A percentile compares a stretch with the other conserved stretches of the same genome.
Conservation (phyloP, 192 early-diverging fungal species). For the Coemansia sp. region DNA sequence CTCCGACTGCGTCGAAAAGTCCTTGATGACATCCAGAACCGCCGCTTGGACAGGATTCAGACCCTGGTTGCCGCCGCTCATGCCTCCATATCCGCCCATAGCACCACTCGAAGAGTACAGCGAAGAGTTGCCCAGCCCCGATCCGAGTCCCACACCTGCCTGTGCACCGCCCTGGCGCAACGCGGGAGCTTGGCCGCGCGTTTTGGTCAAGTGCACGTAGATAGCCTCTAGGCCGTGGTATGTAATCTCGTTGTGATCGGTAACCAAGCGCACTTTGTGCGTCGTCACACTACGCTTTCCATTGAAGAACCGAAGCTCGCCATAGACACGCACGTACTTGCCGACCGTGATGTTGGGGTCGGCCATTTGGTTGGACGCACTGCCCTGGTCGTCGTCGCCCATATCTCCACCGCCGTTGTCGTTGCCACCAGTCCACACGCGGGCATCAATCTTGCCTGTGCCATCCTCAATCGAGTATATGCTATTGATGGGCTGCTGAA, state of each 20-base stretch:
- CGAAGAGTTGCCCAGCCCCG: background rate
- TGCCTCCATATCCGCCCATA: conserved; percentile 1
- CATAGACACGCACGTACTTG: conserved; percentile 71
- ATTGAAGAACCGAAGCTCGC: conserved; percentile 65
- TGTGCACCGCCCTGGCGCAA: background rate
- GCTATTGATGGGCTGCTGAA: conserved; percentile 56
- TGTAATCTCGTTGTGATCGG: conserved; percentile 71
- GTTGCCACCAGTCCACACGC: conserved; percentile 55
- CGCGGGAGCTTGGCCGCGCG: conserved; percentile 23
- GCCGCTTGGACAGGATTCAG: conserved; percentile 18
- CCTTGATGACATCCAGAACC: conserved; percentile 27
- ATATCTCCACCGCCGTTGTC: conserved; percentile 12
- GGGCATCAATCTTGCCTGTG: conserved; percentile 70
- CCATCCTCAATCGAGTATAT: conserved; percentile 81
- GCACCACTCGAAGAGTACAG: background rate
- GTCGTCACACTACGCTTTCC: conserved; percentile 55
- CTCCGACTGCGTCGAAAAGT: conserved; percentile 13
- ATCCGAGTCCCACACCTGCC: background rate
- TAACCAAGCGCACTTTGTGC: conserved; percentile 61
- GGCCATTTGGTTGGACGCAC: conserved; percentile 2
- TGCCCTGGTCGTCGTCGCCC: conserved; percentile 8
- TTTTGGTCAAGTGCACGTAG: conserved; percentile 60
- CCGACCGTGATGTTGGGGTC: conserved; percentile 33
- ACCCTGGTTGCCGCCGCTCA: conserved; percentile 10
- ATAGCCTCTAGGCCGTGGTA: conserved; percentile 73